Percentiles rank a stretch among this genome's conserved stretches.
These are phyloP conservation scores for Trametes coccinea DNA, from an alignment of 768 basidiomycete species.

Conservation along the genomic window DNA sequence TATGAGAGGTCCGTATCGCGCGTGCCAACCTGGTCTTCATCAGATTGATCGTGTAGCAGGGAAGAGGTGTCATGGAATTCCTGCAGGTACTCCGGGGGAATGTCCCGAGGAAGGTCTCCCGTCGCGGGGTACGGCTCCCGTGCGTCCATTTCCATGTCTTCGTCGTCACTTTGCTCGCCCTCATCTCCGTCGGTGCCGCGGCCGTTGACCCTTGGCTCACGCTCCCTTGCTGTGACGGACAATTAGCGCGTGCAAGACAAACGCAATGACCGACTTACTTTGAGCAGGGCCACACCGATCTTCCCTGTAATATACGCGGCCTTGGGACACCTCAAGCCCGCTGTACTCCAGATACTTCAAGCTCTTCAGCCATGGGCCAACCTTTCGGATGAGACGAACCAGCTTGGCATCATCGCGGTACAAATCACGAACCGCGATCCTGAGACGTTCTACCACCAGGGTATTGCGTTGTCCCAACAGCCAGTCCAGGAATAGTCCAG, in stretches of 20 bases:
- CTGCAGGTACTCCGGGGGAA: no score
- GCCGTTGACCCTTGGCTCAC: no score
- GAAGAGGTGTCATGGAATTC: no score
- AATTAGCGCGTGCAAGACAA: no score
- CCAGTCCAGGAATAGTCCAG: constrained; percentile 6
- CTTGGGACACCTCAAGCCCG: background rate
- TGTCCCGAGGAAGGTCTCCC: no score
- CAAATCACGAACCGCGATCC: background rate
- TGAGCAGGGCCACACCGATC: background rate
- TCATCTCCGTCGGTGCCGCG: no score
- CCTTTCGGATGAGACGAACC: constrained; percentile 1
- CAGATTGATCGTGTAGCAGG: no score
- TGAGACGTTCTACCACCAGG: background rate
- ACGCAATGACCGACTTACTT: background rate
- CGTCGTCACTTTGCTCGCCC: no score
- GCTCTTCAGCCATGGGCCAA: constrained; percentile 4
- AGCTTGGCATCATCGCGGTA: constrained; percentile 8
- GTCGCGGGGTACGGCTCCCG: no score
- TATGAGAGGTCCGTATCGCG: background rate
- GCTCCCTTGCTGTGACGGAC: no score
- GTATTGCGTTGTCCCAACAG: background rate
- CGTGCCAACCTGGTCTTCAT: no score
- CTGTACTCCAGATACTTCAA: background rate
- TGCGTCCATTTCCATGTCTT: no score
- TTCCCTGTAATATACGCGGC: background rate